These are phyloP conservation scores for Barbatosphaeria neglecta DNA, from an alignment of 495 filamentous ascomycete species.

Conservation along the genomic window DNA sequence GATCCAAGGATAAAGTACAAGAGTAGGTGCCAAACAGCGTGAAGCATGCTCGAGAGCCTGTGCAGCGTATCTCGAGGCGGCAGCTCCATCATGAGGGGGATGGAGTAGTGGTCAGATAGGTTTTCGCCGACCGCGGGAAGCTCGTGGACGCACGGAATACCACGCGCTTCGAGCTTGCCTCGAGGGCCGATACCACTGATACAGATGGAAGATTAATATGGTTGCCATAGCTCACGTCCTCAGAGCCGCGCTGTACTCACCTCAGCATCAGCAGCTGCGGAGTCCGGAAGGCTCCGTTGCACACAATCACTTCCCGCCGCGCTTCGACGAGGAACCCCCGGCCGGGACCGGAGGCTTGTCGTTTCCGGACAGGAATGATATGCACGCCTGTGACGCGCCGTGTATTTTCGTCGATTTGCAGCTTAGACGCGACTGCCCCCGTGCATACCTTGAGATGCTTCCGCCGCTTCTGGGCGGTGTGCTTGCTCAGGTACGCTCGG, in stretches of 20 bases:
- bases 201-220: neutral
- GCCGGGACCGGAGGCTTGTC: neutral
- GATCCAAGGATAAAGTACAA: conserved; percentile 10
- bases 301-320: conserved; percentile 13
- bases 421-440: conserved; percentile 9
- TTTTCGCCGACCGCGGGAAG: conserved; percentile 9
- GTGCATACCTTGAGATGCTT: conserved; percentile 10
- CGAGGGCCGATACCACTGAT: conserved; percentile 15
- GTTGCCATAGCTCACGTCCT: neutral
- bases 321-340: conserved; percentile 8
- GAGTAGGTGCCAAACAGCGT: conserved; percentile 9
- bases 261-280: conserved; percentile 17
- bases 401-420: conserved; percentile 3
- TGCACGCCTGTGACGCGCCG: conserved; percentile 7
- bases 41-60: conserved; percentile 2
- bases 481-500: conserved; percentile 7
- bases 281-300: conserved; percentile 7
- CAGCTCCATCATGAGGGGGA: conserved; percentile 13
- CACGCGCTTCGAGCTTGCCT: conserved; percentile 35
- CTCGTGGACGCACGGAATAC: conserved; percentile 48
- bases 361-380: neutral
- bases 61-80: conserved; percentile 12
- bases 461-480: conserved; percentile 3
- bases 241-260: neutral
- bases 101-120: conserved; percentile 10